A percentile compares a stretch with the other conserved stretches of the same genome.
Conservation (phyloP, 495 filamentous ascomycete genomes). For the Parachaetomium inaequale region DNA sequence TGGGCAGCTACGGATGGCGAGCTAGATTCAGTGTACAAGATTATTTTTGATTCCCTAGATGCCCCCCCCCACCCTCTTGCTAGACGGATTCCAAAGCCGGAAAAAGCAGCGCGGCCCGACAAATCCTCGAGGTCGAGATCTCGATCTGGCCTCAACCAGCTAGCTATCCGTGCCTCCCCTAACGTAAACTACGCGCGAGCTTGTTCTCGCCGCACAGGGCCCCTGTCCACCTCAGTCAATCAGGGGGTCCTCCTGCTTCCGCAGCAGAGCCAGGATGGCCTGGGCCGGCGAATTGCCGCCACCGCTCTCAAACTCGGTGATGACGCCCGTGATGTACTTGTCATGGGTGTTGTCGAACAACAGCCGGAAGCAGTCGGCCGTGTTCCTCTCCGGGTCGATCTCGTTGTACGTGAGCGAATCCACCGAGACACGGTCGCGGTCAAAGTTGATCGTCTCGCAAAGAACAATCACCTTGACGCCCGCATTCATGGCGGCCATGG, state of each 20-base stretch:
- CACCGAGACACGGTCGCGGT: constrained; percentile 73
- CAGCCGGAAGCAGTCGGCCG: constrained; percentile 67
- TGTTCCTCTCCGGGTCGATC: constrained; percentile 58
- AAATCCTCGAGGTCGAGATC: not conserved
- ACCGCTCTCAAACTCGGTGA: constrained; percentile 69
- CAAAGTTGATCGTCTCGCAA: constrained; percentile 95
- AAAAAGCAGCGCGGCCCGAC: not conserved
- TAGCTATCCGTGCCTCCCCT: not conserved
- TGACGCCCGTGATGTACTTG: constrained; percentile 79
- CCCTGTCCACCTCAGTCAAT: constrained; percentile 28
- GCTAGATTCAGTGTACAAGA: constrained; percentile 18
- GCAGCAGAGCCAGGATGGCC: constrained; percentile 60
- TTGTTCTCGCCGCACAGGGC: not conserved
- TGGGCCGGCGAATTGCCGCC: constrained; percentile 76
- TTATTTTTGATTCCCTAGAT: constrained; percentile 9
- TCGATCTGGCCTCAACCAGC: not conserved
- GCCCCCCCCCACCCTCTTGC: not conserved
- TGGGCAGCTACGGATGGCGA: not conserved
- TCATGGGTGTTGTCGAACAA: constrained; percentile 95
- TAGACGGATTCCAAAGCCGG: constrained; percentile 4
- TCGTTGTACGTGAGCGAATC: constrained; percentile 94
- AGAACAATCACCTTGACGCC: constrained; percentile 81
- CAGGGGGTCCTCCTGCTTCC: constrained; percentile 49
- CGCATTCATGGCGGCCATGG: constrained; percentile 74
- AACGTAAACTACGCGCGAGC: not conserved